Percentiles rank a stretch among this genome's conserved stretches.
Conservation (phyloP, 129 eudicot species). For the Lonicera japonica region DNA sequence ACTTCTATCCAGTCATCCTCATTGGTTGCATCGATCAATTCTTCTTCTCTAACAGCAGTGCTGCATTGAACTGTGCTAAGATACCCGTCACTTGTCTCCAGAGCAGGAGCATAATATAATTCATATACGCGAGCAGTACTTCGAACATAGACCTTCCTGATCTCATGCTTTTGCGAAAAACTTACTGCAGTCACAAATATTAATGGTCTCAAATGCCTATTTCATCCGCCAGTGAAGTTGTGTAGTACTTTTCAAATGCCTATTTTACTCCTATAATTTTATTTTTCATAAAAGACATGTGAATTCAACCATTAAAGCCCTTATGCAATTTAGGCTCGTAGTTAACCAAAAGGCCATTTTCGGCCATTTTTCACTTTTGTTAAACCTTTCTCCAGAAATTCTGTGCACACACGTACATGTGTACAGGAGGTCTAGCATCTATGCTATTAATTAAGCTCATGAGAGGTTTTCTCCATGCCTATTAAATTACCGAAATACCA, state of each 20-base stretch:
- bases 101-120: conserved; percentile 49
- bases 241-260: not conserved
- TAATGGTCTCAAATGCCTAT: conserved; percentile 4
- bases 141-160: conserved; percentile 74
- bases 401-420: too few species aligned
- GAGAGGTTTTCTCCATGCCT: too few species aligned
- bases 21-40: conserved; percentile 17
- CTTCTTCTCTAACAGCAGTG: conserved; percentile 45
- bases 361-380: not conserved
- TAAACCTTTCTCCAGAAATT: not conserved
- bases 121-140: conserved; percentile 85
- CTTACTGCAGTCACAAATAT: conserved; percentile 40
- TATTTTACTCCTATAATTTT: not conserved
- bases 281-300: too few species aligned
- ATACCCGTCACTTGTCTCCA: conserved; percentile 55
- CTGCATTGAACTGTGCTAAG: conserved; percentile 87
- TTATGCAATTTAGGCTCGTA: not conserved
- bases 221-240: not conserved
- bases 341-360: not conserved
- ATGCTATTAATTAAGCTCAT: too few species aligned
- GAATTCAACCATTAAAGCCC: not conserved
- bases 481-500: too few species aligned
- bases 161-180: conserved; percentile 57
- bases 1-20: conserved; percentile 95
- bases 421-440: too few species aligned